Evolutionary conservation across 2,329 filamentous ascomycete species (phyloP), one percentile per base, ranked within the genome.

Genomic region (Diaporthe velutina): DNA sequence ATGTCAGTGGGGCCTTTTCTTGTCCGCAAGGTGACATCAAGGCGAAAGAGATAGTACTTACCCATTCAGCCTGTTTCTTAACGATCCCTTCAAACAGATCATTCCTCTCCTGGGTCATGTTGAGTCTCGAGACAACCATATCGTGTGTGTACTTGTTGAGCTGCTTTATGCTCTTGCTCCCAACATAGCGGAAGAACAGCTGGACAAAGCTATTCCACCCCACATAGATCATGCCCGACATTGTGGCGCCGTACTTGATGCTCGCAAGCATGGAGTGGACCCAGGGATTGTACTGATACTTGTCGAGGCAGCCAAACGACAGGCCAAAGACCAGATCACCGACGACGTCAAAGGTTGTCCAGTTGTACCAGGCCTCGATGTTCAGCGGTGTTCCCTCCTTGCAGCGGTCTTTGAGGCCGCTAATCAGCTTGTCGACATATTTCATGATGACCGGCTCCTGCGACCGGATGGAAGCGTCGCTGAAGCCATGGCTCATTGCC

Each of bases 241-340:
- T 35, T 9, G 35, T 73, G 19, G 55, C 55, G 28, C 55, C 50
- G n/a, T 57, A 13, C 28, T 75, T 76, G 70, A 76, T 66, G 48
- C 30, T 45, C 6, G 42, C 60, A 17, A 76, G 72, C 70, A 76
- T 73, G 61, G 73, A 55, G 28, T 74, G 22, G n/a, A 76, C 70
- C 75, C 75, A 76, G 17, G 73, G 73, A 48, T 76, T 70, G 40
- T 76, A 76, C 38, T 48, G 13, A 12, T 40, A 55, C n/a, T 40
- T 48, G n/a, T 76, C 75, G 17, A 76, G 73, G 30, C 75, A 76
- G 22, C 73, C 75, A 15, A 76, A 76, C 1, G 75, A 28, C 3
- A 75, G 70, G 6, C 75, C 75, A 38, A 76, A 76, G 22, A 74
- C 70, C n/a, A 76, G 45, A 1, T 76, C 74, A 42, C 74, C 73